Base-by-base conservation (phyloP, 176 grass and related monocot genomes). In the Echinochloa phyllopogon region DNA sequence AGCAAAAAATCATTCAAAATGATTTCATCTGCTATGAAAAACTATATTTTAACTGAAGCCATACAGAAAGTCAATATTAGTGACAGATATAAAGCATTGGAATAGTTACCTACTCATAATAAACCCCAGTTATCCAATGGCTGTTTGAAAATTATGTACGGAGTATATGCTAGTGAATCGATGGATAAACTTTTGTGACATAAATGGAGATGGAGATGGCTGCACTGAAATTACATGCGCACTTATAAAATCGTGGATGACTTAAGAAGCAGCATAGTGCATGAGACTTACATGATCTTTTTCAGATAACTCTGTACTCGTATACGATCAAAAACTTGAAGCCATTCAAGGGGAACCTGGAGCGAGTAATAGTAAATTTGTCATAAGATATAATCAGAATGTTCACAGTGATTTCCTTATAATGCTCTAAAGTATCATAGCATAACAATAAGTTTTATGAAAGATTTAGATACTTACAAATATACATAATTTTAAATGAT, bases 311-410 rank as follows among this genome's bases (percentile, higher is more conserved):
- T 85, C 33, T 55, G 62, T 12, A 85, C 69, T 12, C 77, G 75
- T 41, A 85, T 13, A 36, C 58, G 39, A 82, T 87, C 76, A 64
- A 91, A 91, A 69, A 79, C 43, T 76, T 71, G 53, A 74, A 94
- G 87, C 92, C 92, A 92, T 24, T 94, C 92, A 82, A 89, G 79
- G 70, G 92, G 92, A 82, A 92, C 83, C 89, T 94, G 62, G 20
- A 82, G 48, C 16, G 37, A 80, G 48, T 36, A 84, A 79, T 49
- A 39, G 45, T 67, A 61, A 60, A 49, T 29, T 49, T 52, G 57
- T 72, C 9, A 62, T 70, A 40, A 29, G 15, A 14, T 80, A 83
- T 33, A 44, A 88, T 63, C 58, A 82, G 10, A 53, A 61, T 50
- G 17, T 53, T 61, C 8, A 36, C 38, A 50, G 7, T 5, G 0